A percentile compares a stretch with the other conserved stretches of the same genome.
Evolutionary conservation across 306 rosid genomes (phyloP).

Genomic region (barrel medic (Medicago truncatula)): MtrunA17r5.0-ANR NC_053045.1:34500001-34500500

Average conservation of each 20-base stretch:
- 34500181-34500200: not conserved
- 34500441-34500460: slow-evolving; percentile 73
- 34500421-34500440: slow-evolving; percentile 58
- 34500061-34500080: slow-evolving; percentile 34
- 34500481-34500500: slow-evolving; percentile 70
- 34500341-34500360: slow-evolving; percentile 14
- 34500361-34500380: slow-evolving; percentile 31
- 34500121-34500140: not conserved
- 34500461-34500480: slow-evolving; percentile 88
- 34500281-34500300: slow-evolving; percentile 5
- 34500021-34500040: slow-evolving; percentile 3
- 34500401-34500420: slow-evolving; percentile 61
- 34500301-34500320: slow-evolving; percentile 29
- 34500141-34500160: not conserved
- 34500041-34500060: not conserved
- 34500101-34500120: slow-evolving; percentile 24
- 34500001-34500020: slow-evolving; percentile 12
- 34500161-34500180: slow-evolving; percentile 12
- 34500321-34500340: slow-evolving; percentile 12
- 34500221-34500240: slow-evolving; percentile 16
- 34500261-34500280: slow-evolving; percentile 16
- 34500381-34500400: slow-evolving; percentile 53
- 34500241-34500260: slow-evolving; percentile 19
- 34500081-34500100: not conserved
- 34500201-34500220: slow-evolving; percentile 14